Conservation (phyloP, 306 rosid species). For the Vicia villosa region DNA sequence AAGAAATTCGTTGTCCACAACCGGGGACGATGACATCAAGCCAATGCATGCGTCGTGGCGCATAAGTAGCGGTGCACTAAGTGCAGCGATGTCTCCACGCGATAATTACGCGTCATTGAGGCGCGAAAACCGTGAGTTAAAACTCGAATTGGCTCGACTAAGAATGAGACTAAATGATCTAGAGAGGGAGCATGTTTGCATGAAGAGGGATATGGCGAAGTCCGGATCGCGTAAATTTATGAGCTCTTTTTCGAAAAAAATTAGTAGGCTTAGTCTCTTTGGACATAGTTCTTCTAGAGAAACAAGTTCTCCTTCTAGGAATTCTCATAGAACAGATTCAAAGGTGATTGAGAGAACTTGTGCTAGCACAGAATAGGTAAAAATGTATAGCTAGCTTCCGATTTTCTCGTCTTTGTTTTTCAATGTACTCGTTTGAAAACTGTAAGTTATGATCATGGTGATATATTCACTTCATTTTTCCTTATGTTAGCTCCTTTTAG, state of each 20-base stretch:
- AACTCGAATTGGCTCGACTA: constrained; percentile 85
- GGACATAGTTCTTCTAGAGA: constrained; percentile 84
- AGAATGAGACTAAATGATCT: constrained; percentile 94
- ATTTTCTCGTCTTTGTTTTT: constrained; percentile 16
- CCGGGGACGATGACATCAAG: constrained; percentile 83
- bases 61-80: constrained; percentile 91
- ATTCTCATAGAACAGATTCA: constrained; percentile 89
- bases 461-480: constrained; percentile 36
- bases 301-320: constrained; percentile 86
- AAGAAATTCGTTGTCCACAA: constrained; percentile 65
- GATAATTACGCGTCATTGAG: constrained; percentile 96
- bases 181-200: constrained; percentile 96
- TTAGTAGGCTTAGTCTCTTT: constrained; percentile 73
- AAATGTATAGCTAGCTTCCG: constrained; percentile 28
- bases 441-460: constrained; percentile 54
- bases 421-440: constrained; percentile 36
- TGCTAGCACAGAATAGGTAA: constrained; percentile 86
- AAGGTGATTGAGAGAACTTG: constrained; percentile 95
- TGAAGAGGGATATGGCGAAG: constrained; percentile 96
- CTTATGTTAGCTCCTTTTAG: constrained; percentile 26
- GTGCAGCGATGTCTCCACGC: constrained; percentile 98
- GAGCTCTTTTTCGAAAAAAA: constrained; percentile 85
- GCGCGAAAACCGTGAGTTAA: constrained; percentile 96
- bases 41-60: constrained; percentile 95
- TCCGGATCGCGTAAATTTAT: constrained; percentile 85